Evolutionary conservation across 345 rosid genomes (phyloP).

Genomic region (Salix arbutifolia): DNA sequence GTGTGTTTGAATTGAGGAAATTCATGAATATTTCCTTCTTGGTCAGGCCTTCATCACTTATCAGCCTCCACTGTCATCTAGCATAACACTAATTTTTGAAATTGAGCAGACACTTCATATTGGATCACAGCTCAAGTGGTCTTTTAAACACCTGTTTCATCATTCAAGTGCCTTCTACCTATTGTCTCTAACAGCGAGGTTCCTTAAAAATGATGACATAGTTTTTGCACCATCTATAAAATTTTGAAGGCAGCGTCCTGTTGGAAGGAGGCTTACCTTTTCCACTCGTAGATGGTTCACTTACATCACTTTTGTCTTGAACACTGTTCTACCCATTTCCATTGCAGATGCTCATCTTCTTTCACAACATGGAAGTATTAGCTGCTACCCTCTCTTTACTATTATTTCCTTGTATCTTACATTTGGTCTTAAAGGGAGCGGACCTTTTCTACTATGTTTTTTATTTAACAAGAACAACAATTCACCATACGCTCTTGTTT

Average conservation of each 20-base stretch:
- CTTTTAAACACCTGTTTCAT: background rate
- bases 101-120: background rate
- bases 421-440: background rate
- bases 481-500: slow-evolving; percentile 5
- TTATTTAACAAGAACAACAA: background rate
- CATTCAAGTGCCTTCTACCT: background rate
- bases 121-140: background rate
- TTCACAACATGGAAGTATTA: background rate
- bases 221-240: background rate
- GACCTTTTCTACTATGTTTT: background rate
- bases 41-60: no score
- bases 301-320: background rate
- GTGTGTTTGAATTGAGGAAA: background rate
- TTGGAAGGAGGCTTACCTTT: background rate
- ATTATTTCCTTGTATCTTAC: background rate
- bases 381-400: background rate
- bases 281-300: background rate
- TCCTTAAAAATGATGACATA: background rate
- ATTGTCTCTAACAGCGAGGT: background rate
- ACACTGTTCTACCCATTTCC: background rate
- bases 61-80: background rate
- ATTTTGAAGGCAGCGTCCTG: background rate
- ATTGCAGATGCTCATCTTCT: background rate
- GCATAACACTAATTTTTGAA: background rate
- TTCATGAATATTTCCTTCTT: background rate